Conservation (phyloP, 345 rosid species). For the Cardiospermum halicacabum region DNA sequence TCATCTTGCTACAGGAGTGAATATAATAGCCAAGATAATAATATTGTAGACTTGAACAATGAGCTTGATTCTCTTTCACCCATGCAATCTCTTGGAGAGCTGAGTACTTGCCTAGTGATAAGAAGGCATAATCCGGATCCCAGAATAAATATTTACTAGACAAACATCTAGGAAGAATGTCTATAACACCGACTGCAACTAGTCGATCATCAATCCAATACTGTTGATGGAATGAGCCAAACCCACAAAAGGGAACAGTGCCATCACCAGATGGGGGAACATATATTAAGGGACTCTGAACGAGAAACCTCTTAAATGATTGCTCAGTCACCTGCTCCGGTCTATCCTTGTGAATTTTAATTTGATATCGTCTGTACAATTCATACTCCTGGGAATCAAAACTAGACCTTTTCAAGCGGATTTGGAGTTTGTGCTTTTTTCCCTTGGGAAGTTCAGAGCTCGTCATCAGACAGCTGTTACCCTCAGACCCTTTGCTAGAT, state of each 20-base stretch:
- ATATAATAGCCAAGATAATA: conserved; percentile 98
- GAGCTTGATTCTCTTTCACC: conserved; percentile 63
- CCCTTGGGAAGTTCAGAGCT: conserved; percentile 28
- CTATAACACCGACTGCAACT: conserved; percentile 91
- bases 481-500: conserved; percentile 34
- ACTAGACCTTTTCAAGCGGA: conserved; percentile 68
- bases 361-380: conserved; percentile 77
- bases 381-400: conserved; percentile 88
- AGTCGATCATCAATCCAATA: conserved; percentile 76
- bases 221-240: conserved; percentile 96
- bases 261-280: conserved; percentile 61
- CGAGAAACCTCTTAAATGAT: conserved; percentile 69
- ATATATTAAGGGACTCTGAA: conserved; percentile 71
- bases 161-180: conserved; percentile 88
- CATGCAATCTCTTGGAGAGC: conserved; percentile 85
- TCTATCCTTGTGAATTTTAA: conserved; percentile 72
- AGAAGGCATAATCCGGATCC: conserved; percentile 93
- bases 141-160: conserved; percentile 94
- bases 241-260: conserved; percentile 74
- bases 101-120: conserved; percentile 85
- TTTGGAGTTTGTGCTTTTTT: conserved; percentile 65
- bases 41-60: conserved; percentile 69
- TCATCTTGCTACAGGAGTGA: conserved; percentile 96
- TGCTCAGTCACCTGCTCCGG: conserved; percentile 53
- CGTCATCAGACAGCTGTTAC: conserved; percentile 33